Conservation (phyloP, 805 yeast species). For the Yarrowia divulgata region DNA sequence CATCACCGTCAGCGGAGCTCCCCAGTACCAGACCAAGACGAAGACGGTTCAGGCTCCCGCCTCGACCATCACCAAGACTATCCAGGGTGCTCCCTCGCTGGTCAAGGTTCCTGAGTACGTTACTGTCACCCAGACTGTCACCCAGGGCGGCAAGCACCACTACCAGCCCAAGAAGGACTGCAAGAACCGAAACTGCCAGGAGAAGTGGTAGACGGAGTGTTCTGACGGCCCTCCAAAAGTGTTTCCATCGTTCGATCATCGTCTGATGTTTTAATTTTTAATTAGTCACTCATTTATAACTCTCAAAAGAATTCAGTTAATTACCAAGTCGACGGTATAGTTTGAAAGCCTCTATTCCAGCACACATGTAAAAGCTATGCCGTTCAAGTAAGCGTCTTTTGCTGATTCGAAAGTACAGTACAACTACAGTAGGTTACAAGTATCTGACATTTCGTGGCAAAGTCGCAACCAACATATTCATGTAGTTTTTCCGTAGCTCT, state of each 20-base stretch:
- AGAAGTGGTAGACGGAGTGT: not conserved
- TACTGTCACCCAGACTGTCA: slow-evolving; percentile 27
- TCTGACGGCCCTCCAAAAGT: not conserved
- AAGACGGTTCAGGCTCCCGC: not conserved
- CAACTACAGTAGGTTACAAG: no score
- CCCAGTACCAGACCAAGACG: slow-evolving; percentile 2
- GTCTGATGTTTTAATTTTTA: not conserved
- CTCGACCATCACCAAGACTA: slow-evolving; percentile 7
- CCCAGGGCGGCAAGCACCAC: slow-evolving; percentile 12
- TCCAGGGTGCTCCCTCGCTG: slow-evolving; percentile 21
- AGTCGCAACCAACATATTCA: no score
- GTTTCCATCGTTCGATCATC: no score
- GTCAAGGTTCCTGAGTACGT: slow-evolving; percentile 24
- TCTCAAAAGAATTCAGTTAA: no score
- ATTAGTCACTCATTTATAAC: not conserved
- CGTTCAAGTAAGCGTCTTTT: no score
- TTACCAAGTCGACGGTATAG: no score
- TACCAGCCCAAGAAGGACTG: slow-evolving; percentile 35
- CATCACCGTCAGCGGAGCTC: not conserved
- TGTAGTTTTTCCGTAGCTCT: no score
- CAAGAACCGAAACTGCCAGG: slow-evolving; percentile 38
- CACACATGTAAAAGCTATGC: no score
- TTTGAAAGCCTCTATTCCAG: no score
- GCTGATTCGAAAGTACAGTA: no score
- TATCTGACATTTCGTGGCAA: no score